Conservation (phyloP, 768 basidiomycete species). For the Rhodotorula graminis region DNA sequence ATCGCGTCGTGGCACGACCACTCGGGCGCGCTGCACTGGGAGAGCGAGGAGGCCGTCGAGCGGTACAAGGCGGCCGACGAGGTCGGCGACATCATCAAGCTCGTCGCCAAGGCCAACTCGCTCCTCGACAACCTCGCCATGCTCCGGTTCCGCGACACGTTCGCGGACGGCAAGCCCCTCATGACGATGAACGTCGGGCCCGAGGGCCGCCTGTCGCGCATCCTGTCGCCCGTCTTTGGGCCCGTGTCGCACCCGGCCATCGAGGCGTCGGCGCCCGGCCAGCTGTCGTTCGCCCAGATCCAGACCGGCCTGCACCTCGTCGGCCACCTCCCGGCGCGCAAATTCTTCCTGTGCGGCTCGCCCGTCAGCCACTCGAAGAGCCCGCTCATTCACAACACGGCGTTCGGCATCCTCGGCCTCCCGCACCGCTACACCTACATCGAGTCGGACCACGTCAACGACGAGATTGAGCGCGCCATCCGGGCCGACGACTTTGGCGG, state of each 20-base stretch:
- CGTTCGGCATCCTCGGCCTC: conserved; percentile 70
- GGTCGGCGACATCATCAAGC: conserved; percentile 84
- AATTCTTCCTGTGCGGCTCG: conserved; percentile 80
- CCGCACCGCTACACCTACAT: conserved; percentile 76
- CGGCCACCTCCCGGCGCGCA: conserved; percentile 67
- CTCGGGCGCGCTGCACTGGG: conserved; percentile 79
- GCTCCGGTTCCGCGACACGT: conserved; percentile 61
- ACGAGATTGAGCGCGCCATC: conserved; percentile 62
- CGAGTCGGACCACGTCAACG: conserved; percentile 65
- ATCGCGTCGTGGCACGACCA: conserved; percentile 96
- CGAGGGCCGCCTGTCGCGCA: conserved; percentile 79
- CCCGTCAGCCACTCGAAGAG: conserved; percentile 88
- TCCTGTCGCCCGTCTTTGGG: conserved; percentile 77
- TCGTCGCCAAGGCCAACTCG: conserved; percentile 74
- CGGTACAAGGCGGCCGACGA: conserved; percentile 64
- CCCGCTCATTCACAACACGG: conserved; percentile 88
- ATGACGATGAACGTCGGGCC: conserved; percentile 84
- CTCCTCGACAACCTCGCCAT: conserved; percentile 75
- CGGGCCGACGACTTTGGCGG: conserved; percentile 75
- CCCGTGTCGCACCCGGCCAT: conserved; percentile 85
- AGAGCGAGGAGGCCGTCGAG: conserved; percentile 59
- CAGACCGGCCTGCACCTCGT: conserved; percentile 73
- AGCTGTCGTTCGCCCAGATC: conserved; percentile 81
- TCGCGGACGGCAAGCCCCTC: conserved; percentile 66
- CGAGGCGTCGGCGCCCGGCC: conserved; percentile 85